These are phyloP conservation scores for Annulohypoxylon truncatum DNA, from an alignment of 2,329 filamentous ascomycete genomes.

Conservation along the genomic window DNA sequence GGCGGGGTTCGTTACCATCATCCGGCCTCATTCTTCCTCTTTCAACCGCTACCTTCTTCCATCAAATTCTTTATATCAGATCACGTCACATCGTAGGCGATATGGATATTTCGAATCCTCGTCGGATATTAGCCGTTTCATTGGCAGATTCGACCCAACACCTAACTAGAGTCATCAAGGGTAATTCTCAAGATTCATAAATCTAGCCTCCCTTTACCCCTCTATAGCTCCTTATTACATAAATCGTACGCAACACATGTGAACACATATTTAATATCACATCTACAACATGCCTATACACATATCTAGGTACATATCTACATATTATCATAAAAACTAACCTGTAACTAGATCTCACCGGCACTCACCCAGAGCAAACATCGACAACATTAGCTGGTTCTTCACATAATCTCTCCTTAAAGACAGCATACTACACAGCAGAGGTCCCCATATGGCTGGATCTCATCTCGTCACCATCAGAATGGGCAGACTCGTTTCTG, in stretches of 20 bases:
- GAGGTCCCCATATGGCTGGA: slow-evolving; percentile 76
- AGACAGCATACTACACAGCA: slow-evolving; percentile 71
- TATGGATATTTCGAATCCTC: slow-evolving; percentile 62
- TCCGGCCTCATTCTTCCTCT: neutral
- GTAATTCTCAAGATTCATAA: slow-evolving; percentile 49
- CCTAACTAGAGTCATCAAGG: slow-evolving; percentile 64
- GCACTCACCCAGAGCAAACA: slow-evolving; percentile 55
- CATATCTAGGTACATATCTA: neutral
- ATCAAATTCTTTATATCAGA: slow-evolving; percentile 11
- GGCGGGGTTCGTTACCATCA: slow-evolving; percentile 23
- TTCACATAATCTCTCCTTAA: slow-evolving; percentile 66
- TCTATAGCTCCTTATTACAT: neutral
- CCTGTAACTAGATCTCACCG: slow-evolving; percentile 62
- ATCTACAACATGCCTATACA: no score
- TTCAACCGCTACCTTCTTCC: neutral
- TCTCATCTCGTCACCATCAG: slow-evolving; percentile 61
- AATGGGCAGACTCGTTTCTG: slow-evolving; percentile 71
- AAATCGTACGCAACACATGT: neutral
- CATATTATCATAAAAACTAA: slow-evolving; percentile 28
- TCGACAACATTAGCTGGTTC: slow-evolving; percentile 65
- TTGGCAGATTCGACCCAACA: slow-evolving; percentile 59
- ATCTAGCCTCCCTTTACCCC: neutral
- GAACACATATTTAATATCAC: neutral
- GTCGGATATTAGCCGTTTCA: slow-evolving; percentile 69
- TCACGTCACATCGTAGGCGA: slow-evolving; percentile 17